Conservation (phyloP, 2,329 filamentous ascomycete genomes). For the Macroventuria anomochaeta region DNA sequence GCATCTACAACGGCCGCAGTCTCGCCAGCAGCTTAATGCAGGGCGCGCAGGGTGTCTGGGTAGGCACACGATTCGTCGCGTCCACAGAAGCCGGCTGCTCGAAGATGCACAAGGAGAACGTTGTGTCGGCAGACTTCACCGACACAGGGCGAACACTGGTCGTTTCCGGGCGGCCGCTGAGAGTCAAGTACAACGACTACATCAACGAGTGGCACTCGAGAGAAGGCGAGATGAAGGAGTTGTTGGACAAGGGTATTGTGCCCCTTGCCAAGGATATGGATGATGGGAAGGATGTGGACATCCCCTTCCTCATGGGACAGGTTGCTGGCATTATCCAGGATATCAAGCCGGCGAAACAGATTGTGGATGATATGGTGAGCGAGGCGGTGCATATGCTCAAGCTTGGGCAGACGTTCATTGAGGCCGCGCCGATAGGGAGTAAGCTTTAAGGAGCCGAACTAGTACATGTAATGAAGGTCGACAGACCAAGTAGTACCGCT, state of each 20-base stretch:
- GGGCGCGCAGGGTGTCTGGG: slow-evolving; percentile 89
- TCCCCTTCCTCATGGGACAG: slow-evolving; percentile 92
- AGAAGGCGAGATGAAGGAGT: slow-evolving; percentile 74
- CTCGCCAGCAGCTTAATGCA: slow-evolving; percentile 85
- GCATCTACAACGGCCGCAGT: slow-evolving; percentile 81
- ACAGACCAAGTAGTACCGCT: background rate
- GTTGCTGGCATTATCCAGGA: slow-evolving; percentile 79
- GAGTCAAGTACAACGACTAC: slow-evolving; percentile 84
- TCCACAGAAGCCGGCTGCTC: slow-evolving; percentile 80
- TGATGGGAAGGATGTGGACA: slow-evolving; percentile 79
- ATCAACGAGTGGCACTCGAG: slow-evolving; percentile 79
- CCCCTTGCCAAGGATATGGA: slow-evolving; percentile 85
- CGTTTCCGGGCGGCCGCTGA: slow-evolving; percentile 78
- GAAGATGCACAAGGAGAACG: slow-evolving; percentile 81
- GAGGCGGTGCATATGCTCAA: slow-evolving; percentile 50
- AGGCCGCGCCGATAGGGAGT: slow-evolving; percentile 25
- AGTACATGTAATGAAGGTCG: background rate
- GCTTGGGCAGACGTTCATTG: slow-evolving; percentile 46
- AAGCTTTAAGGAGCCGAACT: slow-evolving; percentile 37
- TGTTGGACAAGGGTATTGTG: slow-evolving; percentile 79
- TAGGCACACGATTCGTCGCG: slow-evolving; percentile 91
- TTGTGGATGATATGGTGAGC: slow-evolving; percentile 87
- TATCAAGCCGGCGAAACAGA: slow-evolving; percentile 80
- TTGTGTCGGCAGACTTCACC: slow-evolving; percentile 78
- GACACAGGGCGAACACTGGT: slow-evolving; percentile 86